phyloP scores from a whole-genome alignment of 2,329 filamentous ascomycete species.

The Cercospora berteroae region DNA sequence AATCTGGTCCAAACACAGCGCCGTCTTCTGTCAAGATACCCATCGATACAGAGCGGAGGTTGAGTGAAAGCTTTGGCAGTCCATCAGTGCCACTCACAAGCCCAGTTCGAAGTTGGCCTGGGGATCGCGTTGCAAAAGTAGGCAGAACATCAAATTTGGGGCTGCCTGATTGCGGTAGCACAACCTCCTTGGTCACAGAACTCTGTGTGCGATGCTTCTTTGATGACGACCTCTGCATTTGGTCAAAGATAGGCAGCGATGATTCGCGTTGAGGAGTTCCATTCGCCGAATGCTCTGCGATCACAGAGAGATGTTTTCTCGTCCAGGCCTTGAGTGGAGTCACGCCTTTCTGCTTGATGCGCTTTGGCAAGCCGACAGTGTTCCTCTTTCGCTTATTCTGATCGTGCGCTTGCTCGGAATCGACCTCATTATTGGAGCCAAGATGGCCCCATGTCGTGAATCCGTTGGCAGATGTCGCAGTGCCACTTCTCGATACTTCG shows the following conservation, averaged over 20 bases:
- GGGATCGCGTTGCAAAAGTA: conserved; percentile 33
- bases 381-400: conserved; percentile 25
- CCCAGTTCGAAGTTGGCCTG: conserved; percentile 27
- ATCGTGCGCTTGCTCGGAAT: conserved; percentile 19
- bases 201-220: background rate
- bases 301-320: conserved; percentile 38
- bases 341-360: conserved; percentile 21
- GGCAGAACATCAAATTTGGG: conserved; percentile 30
- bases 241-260: conserved; percentile 7
- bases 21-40: conserved; percentile 28
- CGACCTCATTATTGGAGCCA: conserved; percentile 41
- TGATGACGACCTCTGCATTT: conserved; percentile 1
- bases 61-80: conserved; percentile 10
- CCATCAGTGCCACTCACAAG: conserved; percentile 24
- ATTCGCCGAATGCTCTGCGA: conserved; percentile 39
- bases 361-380: conserved; percentile 29
- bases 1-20: conserved; percentile 17
- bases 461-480: conserved; percentile 20
- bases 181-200: background rate
- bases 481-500: conserved; percentile 26
- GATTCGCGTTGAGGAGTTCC: conserved; percentile 27
- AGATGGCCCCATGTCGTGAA: conserved; percentile 41
- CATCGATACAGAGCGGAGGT: conserved; percentile 32
- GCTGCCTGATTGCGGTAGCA: conserved; percentile 23
- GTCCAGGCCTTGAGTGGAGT: conserved; percentile 26